Conservation (phyloP, 129 eudicot species). For the Escallonia herrerae region DNA sequence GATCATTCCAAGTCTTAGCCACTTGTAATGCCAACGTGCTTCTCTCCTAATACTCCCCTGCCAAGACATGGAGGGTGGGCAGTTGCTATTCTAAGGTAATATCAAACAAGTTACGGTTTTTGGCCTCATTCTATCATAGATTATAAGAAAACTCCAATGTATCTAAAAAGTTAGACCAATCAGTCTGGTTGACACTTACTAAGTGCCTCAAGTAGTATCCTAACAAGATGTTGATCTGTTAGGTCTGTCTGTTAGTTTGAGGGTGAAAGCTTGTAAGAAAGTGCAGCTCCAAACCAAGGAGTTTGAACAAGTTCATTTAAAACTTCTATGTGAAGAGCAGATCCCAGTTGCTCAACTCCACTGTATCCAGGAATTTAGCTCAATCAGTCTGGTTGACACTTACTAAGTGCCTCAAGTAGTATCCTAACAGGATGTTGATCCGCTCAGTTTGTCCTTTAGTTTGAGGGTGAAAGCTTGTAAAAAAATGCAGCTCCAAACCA, state of each 20-base stretch:
- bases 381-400: not conserved
- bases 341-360: too few species aligned
- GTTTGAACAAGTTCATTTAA: too few species aligned
- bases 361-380: not conserved
- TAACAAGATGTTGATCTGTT: not conserved
- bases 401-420: slow-evolving; percentile 6
- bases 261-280: too few species aligned
- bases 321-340: too few species aligned
- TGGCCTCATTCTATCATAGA: not conserved
- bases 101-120: not conserved
- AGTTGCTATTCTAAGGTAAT: not conserved
- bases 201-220: slow-evolving; percentile 4
- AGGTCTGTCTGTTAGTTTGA: too few species aligned
- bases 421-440: not conserved
- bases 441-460: too few species aligned
- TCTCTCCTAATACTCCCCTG: too few species aligned
- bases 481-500: not conserved
- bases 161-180: not conserved
- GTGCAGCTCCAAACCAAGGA: not conserved
- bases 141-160: not conserved
- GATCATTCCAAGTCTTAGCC: not conserved
- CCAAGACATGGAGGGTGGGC: not conserved
- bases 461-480: too few species aligned
- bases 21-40: not conserved
- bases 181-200: not conserved